phyloP scores from a whole-genome alignment of 139 green algal species.

The Micractinium conductrix region DNA sequence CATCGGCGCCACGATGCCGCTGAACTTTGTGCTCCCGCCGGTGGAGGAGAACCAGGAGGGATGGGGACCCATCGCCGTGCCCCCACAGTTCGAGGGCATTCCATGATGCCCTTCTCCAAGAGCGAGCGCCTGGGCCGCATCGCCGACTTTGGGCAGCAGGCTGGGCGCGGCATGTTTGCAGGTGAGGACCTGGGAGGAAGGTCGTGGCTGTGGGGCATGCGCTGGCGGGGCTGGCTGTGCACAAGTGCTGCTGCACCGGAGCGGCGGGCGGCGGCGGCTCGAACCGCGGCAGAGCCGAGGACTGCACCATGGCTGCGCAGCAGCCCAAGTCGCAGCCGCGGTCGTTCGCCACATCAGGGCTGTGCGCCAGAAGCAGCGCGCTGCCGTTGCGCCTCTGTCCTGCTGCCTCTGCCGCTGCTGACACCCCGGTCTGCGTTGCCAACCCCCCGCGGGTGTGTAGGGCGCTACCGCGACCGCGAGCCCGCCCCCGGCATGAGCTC shows the following conservation, averaged over 20 bases:
- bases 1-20: neutral
- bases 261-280: neutral
- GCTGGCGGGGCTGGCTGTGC: neutral
- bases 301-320: neutral
- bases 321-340: too few species aligned
- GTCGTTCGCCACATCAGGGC: too few species aligned
- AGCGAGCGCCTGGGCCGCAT: conserved; percentile 88
- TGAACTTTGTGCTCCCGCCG: conserved; percentile 59
- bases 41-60: conserved; percentile 87
- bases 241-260: neutral
- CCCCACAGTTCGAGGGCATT: conserved; percentile 88
- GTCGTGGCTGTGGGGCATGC: neutral
- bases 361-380: too few species aligned
- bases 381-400: neutral
- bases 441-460: too few species aligned
- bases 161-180: conserved; percentile 11
- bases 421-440: too few species aligned
- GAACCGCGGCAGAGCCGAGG: neutral
- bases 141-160: conserved; percentile 57
- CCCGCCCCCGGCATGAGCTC: conserved; percentile 60
- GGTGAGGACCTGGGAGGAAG: neutral
- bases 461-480: conserved; percentile 48
- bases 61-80: conserved; percentile 86
- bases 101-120: conserved; percentile 95
- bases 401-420: neutral